A percentile compares a stretch with the other conserved stretches of the same genome.
These are phyloP conservation scores for Jaltomata sinuosa DNA, from an alignment of 257 asterid species.

Conservation along the genomic window DNA sequence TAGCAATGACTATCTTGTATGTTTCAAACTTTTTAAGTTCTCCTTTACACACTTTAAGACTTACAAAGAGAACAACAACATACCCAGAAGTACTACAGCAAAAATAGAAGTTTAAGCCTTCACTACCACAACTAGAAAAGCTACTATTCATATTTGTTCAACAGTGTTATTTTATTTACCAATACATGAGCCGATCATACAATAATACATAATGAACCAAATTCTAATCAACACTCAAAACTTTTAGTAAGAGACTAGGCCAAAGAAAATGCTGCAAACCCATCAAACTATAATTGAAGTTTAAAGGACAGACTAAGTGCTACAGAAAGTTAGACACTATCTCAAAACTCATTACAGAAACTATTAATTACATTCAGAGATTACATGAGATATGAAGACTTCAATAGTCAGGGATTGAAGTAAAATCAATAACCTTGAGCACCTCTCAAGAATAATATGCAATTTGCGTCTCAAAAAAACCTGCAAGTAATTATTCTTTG, in stretches of 20 bases:
- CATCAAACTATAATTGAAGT: background rate
- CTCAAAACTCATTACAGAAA: background rate
- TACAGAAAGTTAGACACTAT: background rate
- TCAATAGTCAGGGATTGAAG: slow-evolving; percentile 72
- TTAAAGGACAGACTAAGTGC: background rate
- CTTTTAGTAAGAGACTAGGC: background rate
- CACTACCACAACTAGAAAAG: background rate
- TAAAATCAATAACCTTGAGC: slow-evolving; percentile 35
- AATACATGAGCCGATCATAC: background rate
- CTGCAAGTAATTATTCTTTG: slow-evolving; percentile 19
- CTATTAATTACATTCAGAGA: background rate
- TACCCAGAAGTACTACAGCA: background rate
- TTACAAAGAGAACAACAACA: background rate
- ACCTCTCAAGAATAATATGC: slow-evolving; percentile 71
- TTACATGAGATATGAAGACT: background rate
- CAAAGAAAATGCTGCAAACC: background rate
- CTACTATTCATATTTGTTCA: background rate
- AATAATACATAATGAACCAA: background rate
- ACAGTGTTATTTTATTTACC: background rate
- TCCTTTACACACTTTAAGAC: background rate
- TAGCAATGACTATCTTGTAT: too few relatives aligned
- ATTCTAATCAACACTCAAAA: background rate
- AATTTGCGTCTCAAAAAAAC: slow-evolving; percentile 71
- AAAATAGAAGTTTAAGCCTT: background rate
- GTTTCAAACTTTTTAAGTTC: too few relatives aligned